Base-by-base conservation (phyloP, 163 green algal genomes). In the Chlorella variabilis region DNA sequence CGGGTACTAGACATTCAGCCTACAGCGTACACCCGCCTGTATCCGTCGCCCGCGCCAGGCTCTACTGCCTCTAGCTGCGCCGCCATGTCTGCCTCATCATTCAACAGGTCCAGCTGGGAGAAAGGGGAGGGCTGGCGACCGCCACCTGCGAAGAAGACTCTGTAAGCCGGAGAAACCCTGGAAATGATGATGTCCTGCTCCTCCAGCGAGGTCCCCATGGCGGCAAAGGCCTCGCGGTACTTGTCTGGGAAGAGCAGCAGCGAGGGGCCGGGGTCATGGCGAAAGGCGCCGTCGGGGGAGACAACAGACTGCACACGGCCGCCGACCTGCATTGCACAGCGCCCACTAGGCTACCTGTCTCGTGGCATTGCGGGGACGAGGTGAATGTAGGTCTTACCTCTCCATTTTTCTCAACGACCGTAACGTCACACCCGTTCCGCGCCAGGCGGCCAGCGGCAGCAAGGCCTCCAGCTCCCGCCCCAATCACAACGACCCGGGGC, bases 61-160 rank as follows among this genome's bases (percentile, higher is more conserved):
- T 97, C 91, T 18, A 94, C 67, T 2, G 29, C 74, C 62, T 97
- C 93, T 75, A 97, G 84, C 84, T 96, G 92, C 65, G 82, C 54
- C 17, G 86, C 54, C 94, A 98, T 97, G 25, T 74, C 77, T 0
- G 92, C 78, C 15, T 90, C 85, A 71, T 97, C 91, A 71, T 94
- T 94, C 77, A 96, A 58, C 71, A 98, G 56, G 83, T 98, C 94
- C 51, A 97, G 77, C 66, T 83, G n/a, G n/a, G n/a, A n/a, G n/a
- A n/a, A n/a, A n/a, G n/a, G n/a, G n/a, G n/a, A n/a, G n/a, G n/a
- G n/a, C n/a, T n/a, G 62, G 51, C 58, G 27, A n/a, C 34, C 63
- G 4, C 70, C 70, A 51, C 85, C 82, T 62, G 86, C 82, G 83
- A 97, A 97, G 73, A 90, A 94, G 6, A 96, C 91, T 11, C 94